Evolutionary conservation across 306 rosid species (phyloP), one percentile per base, ranked within the genome.

Genomic region (Gynostemma pentaphyllum): DNA sequence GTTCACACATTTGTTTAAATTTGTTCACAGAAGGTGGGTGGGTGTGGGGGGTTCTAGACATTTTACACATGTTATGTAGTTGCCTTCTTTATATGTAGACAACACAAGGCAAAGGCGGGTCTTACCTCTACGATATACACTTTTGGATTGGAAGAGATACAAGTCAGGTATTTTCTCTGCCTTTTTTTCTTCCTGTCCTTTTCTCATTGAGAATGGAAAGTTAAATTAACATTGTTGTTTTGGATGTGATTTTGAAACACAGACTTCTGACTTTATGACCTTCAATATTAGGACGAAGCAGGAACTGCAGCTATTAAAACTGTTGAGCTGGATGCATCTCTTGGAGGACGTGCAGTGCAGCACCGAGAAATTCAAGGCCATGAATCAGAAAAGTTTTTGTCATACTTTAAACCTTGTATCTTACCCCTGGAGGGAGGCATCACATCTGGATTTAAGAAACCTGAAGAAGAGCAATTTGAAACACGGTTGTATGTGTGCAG

Each of bases 121-220:
- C 87, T 75, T 84, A 81, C 74, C 74, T 82, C 8, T 81, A 71
- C 73, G 99, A 94, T 68, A 83, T 94, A 62, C 99, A 94, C 86
- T 94, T 94, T 74, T 94, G 99, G 99, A 70, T 94, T 83, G 99
- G 99, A 80, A 94, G 79, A 81, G 99, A 94, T 77, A 82, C 99
- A 42, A 94, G 97, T 80, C 97, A 88, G 94, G 99, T 88, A 56
- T 52, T 69, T 74, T 28, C 64, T 62, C 63, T 23, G 24, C 62
- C 69, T 27, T 46, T 28, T 74, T n/a, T 14, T 44, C 56, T 46
- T 68, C 59, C 62, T 28, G 26, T 68, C 40, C 60, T 50, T 64
- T 79, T 37, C 70, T 27, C 67, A 44, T 34, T 30, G 57, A 11
- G 51, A 32, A 41, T 27, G 34, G 69, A 29, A 41, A 39, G 41